A percentile compares a stretch with the other conserved stretches of the same genome.
These are phyloP conservation scores for Tilletiaria anomala DNA, from an alignment of 1,284 basidiomycete species.

Conservation along the genomic window DNA sequence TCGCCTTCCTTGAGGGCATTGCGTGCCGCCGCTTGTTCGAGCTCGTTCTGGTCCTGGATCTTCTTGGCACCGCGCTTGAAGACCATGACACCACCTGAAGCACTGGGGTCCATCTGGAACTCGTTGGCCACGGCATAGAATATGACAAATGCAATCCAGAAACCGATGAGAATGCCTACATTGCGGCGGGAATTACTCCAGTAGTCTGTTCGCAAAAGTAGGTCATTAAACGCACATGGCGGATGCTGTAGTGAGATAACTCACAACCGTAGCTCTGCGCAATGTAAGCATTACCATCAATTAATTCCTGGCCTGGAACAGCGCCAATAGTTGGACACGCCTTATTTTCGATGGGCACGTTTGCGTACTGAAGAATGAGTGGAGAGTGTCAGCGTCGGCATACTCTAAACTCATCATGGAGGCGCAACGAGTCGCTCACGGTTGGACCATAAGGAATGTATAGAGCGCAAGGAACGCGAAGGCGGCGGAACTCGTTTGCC, in stretches of 20 bases:
- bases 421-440: too few relatives aligned
- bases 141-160: conserved; percentile 2
- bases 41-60: not conserved
- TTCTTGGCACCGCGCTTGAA: conserved; percentile 14
- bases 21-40: not conserved
- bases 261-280: conserved; percentile 10
- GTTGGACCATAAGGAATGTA: conserved; percentile 15
- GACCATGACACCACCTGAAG: conserved; percentile 23
- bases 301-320: conserved; percentile 11
- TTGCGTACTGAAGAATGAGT: conserved; percentile 4
- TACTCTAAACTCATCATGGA: too few relatives aligned
- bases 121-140: conserved; percentile 19
- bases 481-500: conserved; percentile 24
- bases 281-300: conserved; percentile 14
- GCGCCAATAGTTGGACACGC: conserved; percentile 20
- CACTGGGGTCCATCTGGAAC: conserved; percentile 21
- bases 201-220: not conserved
- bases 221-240: not conserved
- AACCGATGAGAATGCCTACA: conserved; percentile 20
- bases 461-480: conserved; percentile 13
- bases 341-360: conserved; percentile 12
- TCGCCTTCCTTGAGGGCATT: not conserved
- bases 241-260: not conserved
- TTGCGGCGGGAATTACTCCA: conserved; percentile 12
- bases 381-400: too few relatives aligned